Conservation (phyloP, 2,329 filamentous ascomycete genomes). For the Fusarium mangiferae region DNA sequence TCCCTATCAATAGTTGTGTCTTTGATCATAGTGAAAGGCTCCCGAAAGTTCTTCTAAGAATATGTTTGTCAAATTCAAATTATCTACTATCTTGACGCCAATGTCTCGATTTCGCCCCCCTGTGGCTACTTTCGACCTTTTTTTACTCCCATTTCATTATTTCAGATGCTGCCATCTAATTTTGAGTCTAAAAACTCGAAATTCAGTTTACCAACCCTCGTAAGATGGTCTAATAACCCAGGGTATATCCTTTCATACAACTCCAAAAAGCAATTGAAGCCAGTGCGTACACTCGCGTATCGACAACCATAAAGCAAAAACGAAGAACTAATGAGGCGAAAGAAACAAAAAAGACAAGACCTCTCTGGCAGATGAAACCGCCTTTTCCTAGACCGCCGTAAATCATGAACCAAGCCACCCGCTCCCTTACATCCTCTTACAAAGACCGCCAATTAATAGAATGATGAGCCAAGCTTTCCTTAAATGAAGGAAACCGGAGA, state of each 20-base stretch:
- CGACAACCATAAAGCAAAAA: not conserved
- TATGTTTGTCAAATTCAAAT: constrained; percentile 12
- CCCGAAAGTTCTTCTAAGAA: not conserved
- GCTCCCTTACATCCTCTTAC: constrained; percentile 35
- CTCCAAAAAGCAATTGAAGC: not conserved
- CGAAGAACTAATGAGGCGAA: constrained; percentile 20
- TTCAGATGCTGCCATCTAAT: constrained; percentile 23
- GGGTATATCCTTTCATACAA: constrained; percentile 15
- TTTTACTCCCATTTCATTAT: constrained; percentile 7
- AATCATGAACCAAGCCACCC: constrained; percentile 29
- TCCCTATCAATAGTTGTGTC: not conserved
- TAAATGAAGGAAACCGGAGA: constrained; percentile 16
- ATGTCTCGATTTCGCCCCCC: constrained; percentile 24
- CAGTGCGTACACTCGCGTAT: not conserved
- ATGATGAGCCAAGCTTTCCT: constrained; percentile 22
- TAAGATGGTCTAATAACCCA: constrained; percentile 39
- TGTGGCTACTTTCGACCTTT: constrained; percentile 25
- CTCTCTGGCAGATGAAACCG: constrained; percentile 21
- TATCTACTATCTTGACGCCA: constrained; percentile 28
- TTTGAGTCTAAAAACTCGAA: constrained; percentile 37
- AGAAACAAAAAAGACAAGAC: constrained; percentile 17
- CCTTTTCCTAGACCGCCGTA: constrained; percentile 21
- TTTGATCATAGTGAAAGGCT: not conserved
- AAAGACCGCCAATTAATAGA: constrained; percentile 32
- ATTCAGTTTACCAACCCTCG: constrained; percentile 22